Conservation (phyloP, 2,329 filamentous ascomycete species). For the Colletotrichum euphorbiae region DNA sequence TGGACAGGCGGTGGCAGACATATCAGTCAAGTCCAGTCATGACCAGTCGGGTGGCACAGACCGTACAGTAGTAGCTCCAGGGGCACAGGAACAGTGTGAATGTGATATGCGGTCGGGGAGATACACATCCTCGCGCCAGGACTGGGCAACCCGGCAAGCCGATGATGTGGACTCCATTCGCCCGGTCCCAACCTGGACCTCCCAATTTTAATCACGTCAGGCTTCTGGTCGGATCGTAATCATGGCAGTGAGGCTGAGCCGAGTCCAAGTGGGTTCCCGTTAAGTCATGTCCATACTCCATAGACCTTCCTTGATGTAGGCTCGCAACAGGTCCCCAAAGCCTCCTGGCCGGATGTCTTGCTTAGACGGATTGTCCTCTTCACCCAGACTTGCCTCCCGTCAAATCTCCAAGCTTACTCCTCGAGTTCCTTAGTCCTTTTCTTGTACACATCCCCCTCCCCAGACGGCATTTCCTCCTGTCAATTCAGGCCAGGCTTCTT, state of each 20-base stretch:
- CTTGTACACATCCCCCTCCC: conserved; percentile 19
- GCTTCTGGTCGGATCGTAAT: conserved; percentile 36
- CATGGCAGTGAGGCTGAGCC: conserved; percentile 39
- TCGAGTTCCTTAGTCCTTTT: conserved; percentile 15
- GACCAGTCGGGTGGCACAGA: conserved; percentile 25
- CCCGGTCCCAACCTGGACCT: conserved; percentile 32
- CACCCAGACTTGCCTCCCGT: conserved; percentile 3
- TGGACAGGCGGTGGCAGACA: conserved; percentile 2
- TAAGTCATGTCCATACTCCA: conserved; percentile 18
- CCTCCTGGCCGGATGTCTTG: conserved; percentile 25
- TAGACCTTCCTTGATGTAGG: conserved; percentile 15
- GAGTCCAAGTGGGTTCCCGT: conserved; percentile 39
- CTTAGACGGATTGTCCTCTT: conserved; percentile 25
- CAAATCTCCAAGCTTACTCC: conserved; percentile 19
- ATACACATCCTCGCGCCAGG: conserved; percentile 27
- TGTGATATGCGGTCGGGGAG: conserved; percentile 16
- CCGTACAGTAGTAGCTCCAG: neutral
- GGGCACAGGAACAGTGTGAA: conserved; percentile 3
- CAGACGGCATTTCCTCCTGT: conserved; percentile 18
- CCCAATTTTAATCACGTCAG: conserved; percentile 40
- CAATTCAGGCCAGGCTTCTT: conserved; percentile 24
- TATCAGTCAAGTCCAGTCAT: conserved; percentile 1
- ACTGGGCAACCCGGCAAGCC: conserved; percentile 10
- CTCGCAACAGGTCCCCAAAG: conserved; percentile 4
- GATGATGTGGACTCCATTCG: conserved; percentile 33